phyloP scores from a whole-genome alignment of 2,329 filamentous ascomycete species.

The Amphichorda felina region DNA sequence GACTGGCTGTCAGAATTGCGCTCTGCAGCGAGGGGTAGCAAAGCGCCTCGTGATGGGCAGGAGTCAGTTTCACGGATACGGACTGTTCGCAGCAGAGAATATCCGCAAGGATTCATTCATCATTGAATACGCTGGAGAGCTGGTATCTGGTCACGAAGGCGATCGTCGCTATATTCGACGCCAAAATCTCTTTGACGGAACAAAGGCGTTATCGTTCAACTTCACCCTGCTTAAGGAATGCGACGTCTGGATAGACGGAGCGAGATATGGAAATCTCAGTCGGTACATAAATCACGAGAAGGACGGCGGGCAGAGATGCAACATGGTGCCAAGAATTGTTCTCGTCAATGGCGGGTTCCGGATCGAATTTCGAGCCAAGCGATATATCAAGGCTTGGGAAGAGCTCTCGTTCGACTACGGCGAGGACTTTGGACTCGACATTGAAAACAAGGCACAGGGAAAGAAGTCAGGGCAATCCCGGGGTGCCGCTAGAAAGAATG shows the following conservation, averaged over 20 bases:
- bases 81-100: conserved; percentile 59
- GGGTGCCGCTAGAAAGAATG: not conserved
- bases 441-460: not conserved
- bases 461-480: not conserved
- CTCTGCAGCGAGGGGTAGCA: conserved; percentile 54
- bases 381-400: conserved; percentile 57
- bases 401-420: conserved; percentile 79
- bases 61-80: conserved; percentile 62
- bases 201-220: conserved; percentile 48
- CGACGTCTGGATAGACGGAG: conserved; percentile 61
- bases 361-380: conserved; percentile 60
- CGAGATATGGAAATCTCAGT: conserved; percentile 66
- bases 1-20: conserved; percentile 59
- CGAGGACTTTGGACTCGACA: conserved; percentile 37
- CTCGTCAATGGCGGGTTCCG: conserved; percentile 67
- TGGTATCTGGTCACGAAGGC: conserved; percentile 58
- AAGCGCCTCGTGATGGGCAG: conserved; percentile 58
- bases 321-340: conserved; percentile 51
- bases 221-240: conserved; percentile 49
- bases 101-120: conserved; percentile 61
- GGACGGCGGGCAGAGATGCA: conserved; percentile 39
- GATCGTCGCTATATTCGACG: conserved; percentile 53
- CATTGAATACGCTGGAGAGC: conserved; percentile 71
- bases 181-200: conserved; percentile 44
- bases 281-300: conserved; percentile 72